Evolutionary conservation across 306 rosid species (phyloP), one percentile per base, ranked within the genome.

Genomic region (Vigna nakashimae): DNA sequence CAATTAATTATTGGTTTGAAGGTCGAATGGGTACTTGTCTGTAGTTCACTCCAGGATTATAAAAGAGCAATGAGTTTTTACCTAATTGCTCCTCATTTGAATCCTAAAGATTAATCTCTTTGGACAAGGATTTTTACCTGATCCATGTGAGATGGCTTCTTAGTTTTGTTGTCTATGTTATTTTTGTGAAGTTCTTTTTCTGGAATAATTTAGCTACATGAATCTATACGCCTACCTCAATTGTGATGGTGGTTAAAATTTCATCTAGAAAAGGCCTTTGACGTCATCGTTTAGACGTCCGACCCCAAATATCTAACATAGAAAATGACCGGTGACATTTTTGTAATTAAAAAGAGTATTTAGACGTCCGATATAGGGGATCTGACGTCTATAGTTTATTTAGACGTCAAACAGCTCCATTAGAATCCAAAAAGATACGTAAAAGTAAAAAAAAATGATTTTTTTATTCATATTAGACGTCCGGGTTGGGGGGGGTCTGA

Each of bases 71-170:
- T 88, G 85, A 87, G 87, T 69, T 91, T 89, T 83, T 89, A 86
- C 87, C 87, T 90, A 93, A 84, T 92, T 80, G 89, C 93, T 70
- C 93, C 97, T 70, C 92, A 82, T 84, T 82, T 92, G 83, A 86
- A 68, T 79, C 96, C 96, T 11, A 88, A 83, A 81, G 91, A 92
- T 79, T 69, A 97, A 75, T 79, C 90, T 10, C 88, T 89, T 55
- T 89, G 98, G 98, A 87, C 87, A 82, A n/a, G 32, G 64, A 86
- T 92, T 67, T 88, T 84, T 83, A 72, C 78, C 5, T 85, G 91
- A 91, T 95, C 93, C 71, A 90, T 85, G 91, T 92, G 80, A 87
- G 89, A 69, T 76, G 84, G 59, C 76, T 85, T 66, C 48, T 57
- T 45, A 48, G 75, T 62, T 79, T 46, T 59, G 34, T 78, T 76